Base-by-base conservation (phyloP, 1,139 yeast genomes). In the Suhomyces anneliseae region DNA sequence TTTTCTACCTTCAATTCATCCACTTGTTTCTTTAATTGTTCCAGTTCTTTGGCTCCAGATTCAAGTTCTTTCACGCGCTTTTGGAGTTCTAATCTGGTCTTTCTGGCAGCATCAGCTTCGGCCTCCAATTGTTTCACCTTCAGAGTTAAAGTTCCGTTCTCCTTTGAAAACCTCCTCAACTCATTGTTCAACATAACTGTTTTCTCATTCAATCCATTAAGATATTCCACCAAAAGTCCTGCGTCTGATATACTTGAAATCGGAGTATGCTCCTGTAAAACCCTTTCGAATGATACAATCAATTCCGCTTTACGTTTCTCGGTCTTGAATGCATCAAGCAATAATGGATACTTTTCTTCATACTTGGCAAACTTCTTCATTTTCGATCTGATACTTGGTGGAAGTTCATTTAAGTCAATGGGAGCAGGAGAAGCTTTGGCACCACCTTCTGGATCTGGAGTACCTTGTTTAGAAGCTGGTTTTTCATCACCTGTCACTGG, bases 301-400 rank as follows among this genome's bases (percentile, higher is more conserved):
- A 85, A 73, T 43, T 81, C 85, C 2, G 79, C 70, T 56, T 85
- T 87, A 40, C 78, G 73, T 69, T 88, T 90, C 62, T 90, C 97
- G 1, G 78, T 71, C 61, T 90, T 87, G 68, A 87, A 92, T 0
- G 98, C 97, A 42, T 86, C 87, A 42, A 90, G 75, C 12, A 92
- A 71, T 19, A 83, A 68, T 0, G 97, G 98, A 62, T 90, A 92
- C 61, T 89, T 89, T 48, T 87, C 87, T 64, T 93, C 98, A 64
- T 90, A 93, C 63, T 90, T 90, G 48, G 80, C 83, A 61, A 89
- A 89, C 69, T 89, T 90, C 52, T 79, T 78, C 66, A 92, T 68
- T 58, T 86, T 87, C 11, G 83, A 70, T 54, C 79, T 77, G 29
- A 87, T 65, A 8, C 76, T 78, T 6, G 76, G 75, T 0, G 90